A percentile compares a stretch with the other conserved stretches of the same genome.
Evolutionary conservation across 441 rosid genomes (phyloP).

Genomic region (Adansonia madagascariensis): DNA sequence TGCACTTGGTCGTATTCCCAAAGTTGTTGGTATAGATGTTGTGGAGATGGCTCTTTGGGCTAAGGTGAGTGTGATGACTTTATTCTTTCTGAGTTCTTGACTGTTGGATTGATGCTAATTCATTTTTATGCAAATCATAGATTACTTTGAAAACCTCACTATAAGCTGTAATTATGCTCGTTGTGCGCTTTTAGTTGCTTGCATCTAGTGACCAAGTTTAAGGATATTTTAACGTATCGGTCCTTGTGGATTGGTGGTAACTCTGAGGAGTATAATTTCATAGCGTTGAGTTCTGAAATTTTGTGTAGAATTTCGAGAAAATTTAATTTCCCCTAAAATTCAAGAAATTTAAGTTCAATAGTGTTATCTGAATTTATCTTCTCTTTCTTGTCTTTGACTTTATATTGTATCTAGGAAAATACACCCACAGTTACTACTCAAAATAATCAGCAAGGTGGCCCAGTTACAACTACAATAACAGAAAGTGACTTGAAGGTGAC

Average conservation of each 20-base stretch:
- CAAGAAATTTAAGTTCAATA: neutral
- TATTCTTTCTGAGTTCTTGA: slow-evolving; percentile 18
- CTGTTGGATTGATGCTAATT: neutral
- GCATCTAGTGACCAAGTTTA: neutral
- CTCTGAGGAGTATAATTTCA: neutral
- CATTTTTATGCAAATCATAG: neutral
- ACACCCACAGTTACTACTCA: slow-evolving; percentile 67
- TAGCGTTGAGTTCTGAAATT: neutral
- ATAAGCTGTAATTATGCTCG: neutral
- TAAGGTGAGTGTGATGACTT: slow-evolving; percentile 58
- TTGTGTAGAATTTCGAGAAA: neutral
- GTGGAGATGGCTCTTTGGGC: slow-evolving; percentile 99
- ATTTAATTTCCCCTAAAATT: neutral
- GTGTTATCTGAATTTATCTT: neutral
- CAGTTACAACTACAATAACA: slow-evolving; percentile 57
- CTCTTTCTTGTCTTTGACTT: slow-evolving; percentile 12
- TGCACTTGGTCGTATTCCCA: slow-evolving; percentile 79
- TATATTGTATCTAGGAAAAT: slow-evolving; percentile 65
- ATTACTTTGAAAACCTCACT: neutral
- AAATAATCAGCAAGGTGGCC: slow-evolving; percentile 65
- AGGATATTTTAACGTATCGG: slow-evolving; percentile 6
- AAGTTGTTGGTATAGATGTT: slow-evolving; percentile 95
- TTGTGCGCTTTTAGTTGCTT: neutral
- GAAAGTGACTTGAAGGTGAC: slow-evolving; percentile 85
- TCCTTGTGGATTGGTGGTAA: neutral